Conservation (phyloP, 2,329 filamentous ascomycete species). For the Claviceps pazoutovae region DNA sequence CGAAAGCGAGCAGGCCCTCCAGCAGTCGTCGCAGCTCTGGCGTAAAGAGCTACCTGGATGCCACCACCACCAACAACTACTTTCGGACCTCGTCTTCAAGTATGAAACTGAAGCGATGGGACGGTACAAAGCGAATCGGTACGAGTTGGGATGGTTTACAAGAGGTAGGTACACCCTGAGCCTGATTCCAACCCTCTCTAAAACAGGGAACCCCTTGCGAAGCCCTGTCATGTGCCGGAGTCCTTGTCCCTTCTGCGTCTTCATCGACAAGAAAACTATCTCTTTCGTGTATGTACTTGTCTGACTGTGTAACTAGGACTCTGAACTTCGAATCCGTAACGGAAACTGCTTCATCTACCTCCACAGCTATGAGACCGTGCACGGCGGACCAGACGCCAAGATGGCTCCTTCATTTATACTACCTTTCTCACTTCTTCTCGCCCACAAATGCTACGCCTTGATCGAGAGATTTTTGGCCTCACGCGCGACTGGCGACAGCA, state of each 20-base stretch:
- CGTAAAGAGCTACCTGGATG: background rate
- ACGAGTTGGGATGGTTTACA: conserved; percentile 5
- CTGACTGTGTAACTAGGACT: conserved; percentile 37
- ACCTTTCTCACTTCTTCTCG: conserved; percentile 42
- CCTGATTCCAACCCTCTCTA: background rate
- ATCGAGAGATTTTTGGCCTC: conserved; percentile 35
- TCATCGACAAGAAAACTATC: background rate
- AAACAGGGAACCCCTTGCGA: background rate
- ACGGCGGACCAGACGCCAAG: conserved; percentile 43
- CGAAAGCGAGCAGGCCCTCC: background rate
- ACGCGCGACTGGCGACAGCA: conserved; percentile 10
- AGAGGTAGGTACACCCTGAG: conserved; percentile 8
- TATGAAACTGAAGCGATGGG: conserved; percentile 7
- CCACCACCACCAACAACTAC: background rate
- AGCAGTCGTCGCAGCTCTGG: background rate
- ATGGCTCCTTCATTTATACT: conserved; percentile 56
- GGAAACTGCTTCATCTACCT: conserved; percentile 60
- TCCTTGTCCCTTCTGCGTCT: background rate
- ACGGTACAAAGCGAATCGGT: conserved; percentile 4
- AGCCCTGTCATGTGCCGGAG: background rate
- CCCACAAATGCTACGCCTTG: conserved; percentile 44
- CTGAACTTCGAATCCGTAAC: conserved; percentile 53
- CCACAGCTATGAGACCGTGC: conserved; percentile 24
- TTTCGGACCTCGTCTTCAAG: background rate
- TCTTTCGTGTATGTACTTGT: background rate